Conservation (phyloP, 306 rosid genomes). For the Mimosa pudica region DNA sequence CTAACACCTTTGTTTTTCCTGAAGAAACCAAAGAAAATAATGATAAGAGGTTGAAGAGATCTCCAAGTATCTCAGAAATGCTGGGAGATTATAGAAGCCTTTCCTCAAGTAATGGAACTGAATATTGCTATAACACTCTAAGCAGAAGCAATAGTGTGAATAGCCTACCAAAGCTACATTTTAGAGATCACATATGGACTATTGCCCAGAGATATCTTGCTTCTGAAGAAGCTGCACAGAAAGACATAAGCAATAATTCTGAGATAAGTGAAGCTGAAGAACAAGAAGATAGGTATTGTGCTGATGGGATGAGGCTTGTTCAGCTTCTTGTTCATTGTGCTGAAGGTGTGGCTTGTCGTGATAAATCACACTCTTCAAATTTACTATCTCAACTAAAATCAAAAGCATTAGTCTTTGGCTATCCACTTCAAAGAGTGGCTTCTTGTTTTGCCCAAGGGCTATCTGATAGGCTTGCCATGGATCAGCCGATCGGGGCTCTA, state of each 20-base stretch:
- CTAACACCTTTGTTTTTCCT: conserved; percentile 29
- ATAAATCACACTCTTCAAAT: conserved; percentile 64
- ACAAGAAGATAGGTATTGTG: conserved; percentile 41
- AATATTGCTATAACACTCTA: not conserved
- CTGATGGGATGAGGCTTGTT: conserved; percentile 84
- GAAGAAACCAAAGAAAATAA: conserved; percentile 44
- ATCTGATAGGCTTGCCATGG: conserved; percentile 56
- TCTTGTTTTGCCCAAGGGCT: conserved; percentile 90
- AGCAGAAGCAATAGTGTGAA: conserved; percentile 40
- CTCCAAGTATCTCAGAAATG: conserved; percentile 26
- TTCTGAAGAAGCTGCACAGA: conserved; percentile 62
- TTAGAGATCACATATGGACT: conserved; percentile 76
- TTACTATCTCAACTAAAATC: conserved; percentile 68
- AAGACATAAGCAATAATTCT: conserved; percentile 38
- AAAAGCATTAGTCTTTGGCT: conserved; percentile 79
- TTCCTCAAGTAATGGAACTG: conserved; percentile 23
- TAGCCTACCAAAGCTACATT: conserved; percentile 46
- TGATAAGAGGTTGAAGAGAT: conserved; percentile 50
- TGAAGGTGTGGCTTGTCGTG: conserved; percentile 92
- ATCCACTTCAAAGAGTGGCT: conserved; percentile 85
- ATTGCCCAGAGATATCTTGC: conserved; percentile 58
- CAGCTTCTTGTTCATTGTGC: conserved; percentile 83
- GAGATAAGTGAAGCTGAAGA: conserved; percentile 45
- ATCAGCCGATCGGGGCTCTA: conserved; percentile 59
- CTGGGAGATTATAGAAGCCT: conserved; percentile 18